phyloP scores from a whole-genome alignment of 169 alveolate species.

The Theileria annulata region DNA sequence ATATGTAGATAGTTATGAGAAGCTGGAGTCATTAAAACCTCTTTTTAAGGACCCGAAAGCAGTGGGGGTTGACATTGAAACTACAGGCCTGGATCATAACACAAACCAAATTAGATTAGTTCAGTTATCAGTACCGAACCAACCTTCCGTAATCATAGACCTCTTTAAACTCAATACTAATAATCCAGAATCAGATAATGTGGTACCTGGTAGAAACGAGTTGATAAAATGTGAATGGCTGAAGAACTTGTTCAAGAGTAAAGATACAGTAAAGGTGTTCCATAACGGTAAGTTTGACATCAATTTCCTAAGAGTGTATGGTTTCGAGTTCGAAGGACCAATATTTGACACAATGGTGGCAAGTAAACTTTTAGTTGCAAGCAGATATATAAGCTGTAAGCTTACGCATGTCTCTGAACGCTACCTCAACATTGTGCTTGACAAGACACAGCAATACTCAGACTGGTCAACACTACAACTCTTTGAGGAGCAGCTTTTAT shows the following conservation, averaged over 20 bases:
- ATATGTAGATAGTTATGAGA: constrained; percentile 53
- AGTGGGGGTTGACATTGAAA: constrained; percentile 79
- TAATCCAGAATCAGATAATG: neutral
- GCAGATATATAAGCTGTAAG: constrained; percentile 74
- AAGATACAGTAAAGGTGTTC: constrained; percentile 68
- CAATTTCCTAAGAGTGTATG: constrained; percentile 68
- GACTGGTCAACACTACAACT: constrained; percentile 77
- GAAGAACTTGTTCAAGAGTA: constrained; percentile 51
- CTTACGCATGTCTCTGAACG: constrained; percentile 78
- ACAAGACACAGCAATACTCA: constrained; percentile 81
- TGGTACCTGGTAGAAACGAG: constrained; percentile 5
- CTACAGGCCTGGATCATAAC: constrained; percentile 82
- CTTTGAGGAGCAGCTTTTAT: constrained; percentile 78
- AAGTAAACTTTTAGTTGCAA: constrained; percentile 75
- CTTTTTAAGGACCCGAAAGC: constrained; percentile 62
- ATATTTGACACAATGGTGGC: constrained; percentile 83
- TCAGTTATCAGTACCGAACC: constrained; percentile 74
- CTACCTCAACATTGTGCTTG: constrained; percentile 71
- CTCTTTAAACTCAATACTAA: constrained; percentile 55
- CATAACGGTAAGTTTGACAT: constrained; percentile 85
- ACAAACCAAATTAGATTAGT: constrained; percentile 69
- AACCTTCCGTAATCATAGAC: constrained; percentile 72
- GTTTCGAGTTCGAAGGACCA: constrained; percentile 55
- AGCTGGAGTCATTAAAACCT: constrained; percentile 50
- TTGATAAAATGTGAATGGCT: constrained; percentile 59